Evolutionary conservation across 1,284 basidiomycete species (phyloP).

Genomic region (Puccinia polysora): DNA sequence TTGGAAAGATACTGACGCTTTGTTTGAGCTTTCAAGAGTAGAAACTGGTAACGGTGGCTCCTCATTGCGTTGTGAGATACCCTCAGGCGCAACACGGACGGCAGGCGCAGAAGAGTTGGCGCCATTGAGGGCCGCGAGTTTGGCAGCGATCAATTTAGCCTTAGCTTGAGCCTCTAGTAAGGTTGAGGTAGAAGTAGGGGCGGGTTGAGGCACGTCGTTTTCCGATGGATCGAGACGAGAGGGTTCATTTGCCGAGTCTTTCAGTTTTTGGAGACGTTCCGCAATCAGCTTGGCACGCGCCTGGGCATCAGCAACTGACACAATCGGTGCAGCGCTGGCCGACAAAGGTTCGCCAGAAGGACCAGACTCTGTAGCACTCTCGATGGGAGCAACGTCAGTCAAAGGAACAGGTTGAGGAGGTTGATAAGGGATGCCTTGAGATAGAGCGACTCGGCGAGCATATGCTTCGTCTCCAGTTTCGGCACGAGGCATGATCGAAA

Average conservation of each 20-base stretch:
- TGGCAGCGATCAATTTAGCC: conserved; percentile 39
- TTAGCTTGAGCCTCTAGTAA: conserved; percentile 41
- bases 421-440: conserved; percentile 28
- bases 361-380: background rate
- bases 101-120: background rate
- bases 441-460: conserved; percentile 40
- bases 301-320: conserved; percentile 42
- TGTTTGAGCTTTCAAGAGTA: conserved; percentile 13
- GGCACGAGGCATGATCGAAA: conserved; percentile 36
- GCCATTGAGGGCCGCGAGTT: conserved; percentile 37
- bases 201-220: background rate
- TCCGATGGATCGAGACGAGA: background rate
- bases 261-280: conserved; percentile 40
- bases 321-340: conserved; percentile 2
- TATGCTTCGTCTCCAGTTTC: conserved; percentile 47
- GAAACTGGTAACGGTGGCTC: background rate
- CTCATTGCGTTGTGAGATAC: background rate
- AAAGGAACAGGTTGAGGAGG: conserved; percentile 5
- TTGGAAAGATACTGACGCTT: conserved; percentile 34
- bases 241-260: background rate
- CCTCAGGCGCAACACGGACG: background rate
- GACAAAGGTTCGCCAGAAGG: background rate
- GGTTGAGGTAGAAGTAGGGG: conserved; percentile 11
- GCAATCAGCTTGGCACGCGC: conserved; percentile 42
- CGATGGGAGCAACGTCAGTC: conserved; percentile 4